These are phyloP conservation scores for Kluyveromyces wickerhamii DNA, from an alignment of 805 yeast genomes.

Conservation along the genomic window DNA sequence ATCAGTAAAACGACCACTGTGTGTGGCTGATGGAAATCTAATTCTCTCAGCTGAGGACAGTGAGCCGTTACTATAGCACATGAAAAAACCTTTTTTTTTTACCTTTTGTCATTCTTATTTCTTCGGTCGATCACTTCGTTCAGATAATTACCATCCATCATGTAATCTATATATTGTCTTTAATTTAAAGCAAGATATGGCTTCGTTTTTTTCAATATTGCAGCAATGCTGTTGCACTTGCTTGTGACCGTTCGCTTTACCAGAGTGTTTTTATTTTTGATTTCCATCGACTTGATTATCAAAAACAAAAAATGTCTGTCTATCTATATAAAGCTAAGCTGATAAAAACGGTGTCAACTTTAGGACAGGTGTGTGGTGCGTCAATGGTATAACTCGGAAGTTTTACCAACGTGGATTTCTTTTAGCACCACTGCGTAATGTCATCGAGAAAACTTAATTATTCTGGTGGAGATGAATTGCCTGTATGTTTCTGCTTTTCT, in stretches of 20 bases:
- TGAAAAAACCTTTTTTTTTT: constrained; percentile 1
- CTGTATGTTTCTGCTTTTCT: constrained; percentile 15
- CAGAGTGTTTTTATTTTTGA: too few relatives aligned
- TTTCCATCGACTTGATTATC: too few relatives aligned
- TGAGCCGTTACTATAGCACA: constrained; percentile 3
- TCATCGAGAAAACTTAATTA: constrained; percentile 27
- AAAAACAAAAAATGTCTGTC: too few relatives aligned
- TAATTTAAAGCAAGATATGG: constrained; percentile 8
- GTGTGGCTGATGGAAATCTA: not conserved
- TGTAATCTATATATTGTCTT: constrained; percentile 4
- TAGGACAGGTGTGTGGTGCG: too few relatives aligned
- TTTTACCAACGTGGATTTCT: too few relatives aligned
- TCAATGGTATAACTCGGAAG: too few relatives aligned
- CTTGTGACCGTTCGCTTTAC: too few relatives aligned
- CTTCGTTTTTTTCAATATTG: not conserved
- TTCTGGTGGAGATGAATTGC: constrained; percentile 29
- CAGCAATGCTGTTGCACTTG: too few relatives aligned
- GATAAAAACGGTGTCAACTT: too few relatives aligned
- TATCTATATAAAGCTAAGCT: too few relatives aligned
- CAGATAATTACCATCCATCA: not conserved
- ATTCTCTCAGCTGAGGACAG: too few relatives aligned
- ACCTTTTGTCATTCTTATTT: constrained; percentile 1
- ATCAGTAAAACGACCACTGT: constrained; percentile 3
- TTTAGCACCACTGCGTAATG: too few relatives aligned
- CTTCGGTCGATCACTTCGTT: not conserved